These are phyloP conservation scores for Tylopilus balloui DNA, from an alignment of 768 basidiomycete genomes.

Conservation along the genomic window DNA sequence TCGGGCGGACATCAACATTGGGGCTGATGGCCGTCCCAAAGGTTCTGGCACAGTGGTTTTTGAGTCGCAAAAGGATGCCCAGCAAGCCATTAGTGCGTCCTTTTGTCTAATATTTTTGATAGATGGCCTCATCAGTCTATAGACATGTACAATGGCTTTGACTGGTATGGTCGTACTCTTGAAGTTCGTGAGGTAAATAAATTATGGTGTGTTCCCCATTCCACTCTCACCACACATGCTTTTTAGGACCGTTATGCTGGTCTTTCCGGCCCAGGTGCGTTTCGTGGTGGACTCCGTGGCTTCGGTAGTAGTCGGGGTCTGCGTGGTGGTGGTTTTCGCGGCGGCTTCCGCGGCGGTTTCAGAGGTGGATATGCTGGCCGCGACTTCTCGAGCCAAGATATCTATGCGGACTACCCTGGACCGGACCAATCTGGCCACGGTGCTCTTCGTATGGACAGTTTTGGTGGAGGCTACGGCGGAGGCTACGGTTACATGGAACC, in stretches of 20 bases:
- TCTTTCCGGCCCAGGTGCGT: conserved; percentile 59
- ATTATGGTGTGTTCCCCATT: neutral
- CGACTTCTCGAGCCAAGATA: conserved; percentile 81
- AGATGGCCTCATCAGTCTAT: conserved; percentile 2
- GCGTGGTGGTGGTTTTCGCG: conserved; percentile 20
- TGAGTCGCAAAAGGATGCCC: conserved; percentile 85
- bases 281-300: conserved; percentile 56
- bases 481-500: conserved; percentile 47
- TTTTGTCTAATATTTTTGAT: neutral
- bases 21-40: conserved; percentile 88
- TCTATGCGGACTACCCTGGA: conserved; percentile 91
- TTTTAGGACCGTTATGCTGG: conserved; percentile 83
- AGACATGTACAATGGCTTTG: conserved; percentile 97
- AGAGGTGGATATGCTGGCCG: conserved; percentile 57
- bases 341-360: conserved; percentile 48
- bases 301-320: conserved; percentile 40
- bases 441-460: conserved; percentile 35
- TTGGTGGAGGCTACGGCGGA: conserved; percentile 39
- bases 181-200: conserved; percentile 87
- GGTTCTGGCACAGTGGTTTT: conserved; percentile 98
- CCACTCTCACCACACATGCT: neutral
- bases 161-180: conserved; percentile 93
- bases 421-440: conserved; percentile 59
- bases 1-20: conserved; percentile 93
- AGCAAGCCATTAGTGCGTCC: conserved; percentile 81